Evolutionary conservation across 371 early-diverging fungal species (phyloP).

Genomic region (Rhizopus delemar): DNA sequence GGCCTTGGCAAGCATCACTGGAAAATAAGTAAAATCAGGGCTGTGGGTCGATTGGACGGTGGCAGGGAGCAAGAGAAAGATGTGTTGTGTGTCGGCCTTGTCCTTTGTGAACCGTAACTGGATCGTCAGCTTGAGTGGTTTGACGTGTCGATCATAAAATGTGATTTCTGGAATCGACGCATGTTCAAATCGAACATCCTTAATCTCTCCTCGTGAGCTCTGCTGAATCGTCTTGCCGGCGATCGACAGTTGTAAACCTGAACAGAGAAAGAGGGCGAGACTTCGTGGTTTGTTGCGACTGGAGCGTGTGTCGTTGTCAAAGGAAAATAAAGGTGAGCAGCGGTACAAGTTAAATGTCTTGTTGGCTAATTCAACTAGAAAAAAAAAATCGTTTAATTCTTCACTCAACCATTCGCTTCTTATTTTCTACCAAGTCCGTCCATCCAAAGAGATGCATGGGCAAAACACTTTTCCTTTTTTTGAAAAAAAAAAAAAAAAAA

Average conservation of each 20-base stretch:
- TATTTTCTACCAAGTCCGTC: neutral
- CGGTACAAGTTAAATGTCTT: neutral
- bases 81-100: neutral
- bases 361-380: conserved; percentile 1
- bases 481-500: neutral
- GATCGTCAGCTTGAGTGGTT: neutral
- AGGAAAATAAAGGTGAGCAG: neutral
- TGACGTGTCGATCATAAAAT: neutral
- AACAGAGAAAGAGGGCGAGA: neutral
- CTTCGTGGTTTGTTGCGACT: neutral
- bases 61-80: neutral
- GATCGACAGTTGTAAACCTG: neutral
- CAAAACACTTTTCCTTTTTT: neutral
- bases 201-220: neutral
- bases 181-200: neutral
- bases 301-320: neutral
- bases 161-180: neutral
- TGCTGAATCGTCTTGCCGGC: neutral
- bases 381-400: neutral
- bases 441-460: neutral
- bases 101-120: neutral
- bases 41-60: neutral
- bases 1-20: neutral
- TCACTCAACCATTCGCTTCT: neutral
- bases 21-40: neutral